Evolutionary conservation across 169 alveolate species (phyloP), one percentile per base, ranked within the genome.

Genomic region (Cryptosporidium bovis): DNA sequence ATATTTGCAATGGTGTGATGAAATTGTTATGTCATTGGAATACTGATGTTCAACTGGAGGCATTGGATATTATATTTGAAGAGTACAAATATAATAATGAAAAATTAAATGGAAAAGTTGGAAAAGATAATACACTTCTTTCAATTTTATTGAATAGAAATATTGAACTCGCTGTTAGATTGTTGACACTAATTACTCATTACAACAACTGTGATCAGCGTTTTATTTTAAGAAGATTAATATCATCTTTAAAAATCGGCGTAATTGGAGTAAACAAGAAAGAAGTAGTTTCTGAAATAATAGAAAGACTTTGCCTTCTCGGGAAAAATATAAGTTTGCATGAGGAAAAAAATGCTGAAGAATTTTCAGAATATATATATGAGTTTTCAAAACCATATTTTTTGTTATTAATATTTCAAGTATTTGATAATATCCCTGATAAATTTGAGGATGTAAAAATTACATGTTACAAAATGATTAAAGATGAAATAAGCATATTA

Each of bases 1-100:
- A 53, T 53, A 56, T 77, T 7, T 15, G 85, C 40, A 27, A 27
- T 77, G 71, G 85, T 16, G 18, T 77, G 5, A 48, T 77, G 44
- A 56, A 34, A 77, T 53, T 77, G 18, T 15, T 77, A 27, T 33
- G 27, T 48, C 85, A 77, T 34, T 77, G 71, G 85, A 77, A 77
- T 60, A 50, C 34, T 13, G 66, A 77, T 58, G 34, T 77, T 20
- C 85, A 77, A 48, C 24, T 77, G 29, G 85, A 77, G 64, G 27
- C 44, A 20, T 15, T 77, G 58, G 44, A 62, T 58, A 51, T 36
- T 20, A 36, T 77, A 20, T 64, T 77, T 62, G 65, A 60, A 18
- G 58, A 77, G 33, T 44, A 77, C 7, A 13, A 31, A 20, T 15
- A 62, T 5, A 27, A 1, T 20, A 31, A 62, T 6, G 5, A 20